A percentile compares a stretch with the other conserved stretches of the same genome.
Evolutionary conservation across 306 rosid species (phyloP).

Genomic region (Sicyos baderoa): DNA sequence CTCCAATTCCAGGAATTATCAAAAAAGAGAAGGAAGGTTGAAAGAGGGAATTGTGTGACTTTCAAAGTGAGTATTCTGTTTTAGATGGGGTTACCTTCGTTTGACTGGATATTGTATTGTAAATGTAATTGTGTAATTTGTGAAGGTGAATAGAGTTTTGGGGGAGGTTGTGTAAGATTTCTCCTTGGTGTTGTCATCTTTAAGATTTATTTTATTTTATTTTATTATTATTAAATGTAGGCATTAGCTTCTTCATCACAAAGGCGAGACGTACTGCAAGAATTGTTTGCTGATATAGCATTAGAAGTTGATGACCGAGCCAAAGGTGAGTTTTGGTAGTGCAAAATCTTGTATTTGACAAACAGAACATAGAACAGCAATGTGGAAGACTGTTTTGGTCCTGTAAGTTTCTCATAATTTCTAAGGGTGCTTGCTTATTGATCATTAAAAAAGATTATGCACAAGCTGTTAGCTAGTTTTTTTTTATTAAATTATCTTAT

Average conservation of each 20-base stretch:
- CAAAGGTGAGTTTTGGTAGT: slow-evolving; percentile 46
- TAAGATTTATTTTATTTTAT: not conserved
- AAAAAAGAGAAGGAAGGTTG: not conserved
- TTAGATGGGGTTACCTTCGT: not conserved
- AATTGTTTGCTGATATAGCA: slow-evolving; percentile 85
- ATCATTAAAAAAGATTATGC: not conserved
- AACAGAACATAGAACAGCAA: not conserved
- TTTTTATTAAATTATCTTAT: not conserved
- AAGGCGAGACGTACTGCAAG: slow-evolving; percentile 87
- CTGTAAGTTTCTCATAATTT: not conserved
- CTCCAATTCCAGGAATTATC: too few relatives aligned
- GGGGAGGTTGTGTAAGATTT: not conserved
- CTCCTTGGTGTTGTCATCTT: not conserved
- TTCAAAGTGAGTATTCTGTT: not conserved
- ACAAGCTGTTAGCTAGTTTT: not conserved
- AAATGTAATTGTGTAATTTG: not conserved
- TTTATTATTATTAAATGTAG: slow-evolving; percentile 33
- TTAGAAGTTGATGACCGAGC: slow-evolving; percentile 91
- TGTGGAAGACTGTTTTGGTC: not conserved
- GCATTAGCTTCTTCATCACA: slow-evolving; percentile 69
- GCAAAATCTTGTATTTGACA: not conserved
- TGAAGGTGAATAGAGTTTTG: not conserved
- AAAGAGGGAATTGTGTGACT: not conserved
- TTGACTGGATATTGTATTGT: not conserved
- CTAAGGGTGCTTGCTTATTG: not conserved